These are phyloP conservation scores for Globisporangium recalcitrans DNA, from an alignment of 352 stramenopile species.

Conservation along the genomic window DNA sequence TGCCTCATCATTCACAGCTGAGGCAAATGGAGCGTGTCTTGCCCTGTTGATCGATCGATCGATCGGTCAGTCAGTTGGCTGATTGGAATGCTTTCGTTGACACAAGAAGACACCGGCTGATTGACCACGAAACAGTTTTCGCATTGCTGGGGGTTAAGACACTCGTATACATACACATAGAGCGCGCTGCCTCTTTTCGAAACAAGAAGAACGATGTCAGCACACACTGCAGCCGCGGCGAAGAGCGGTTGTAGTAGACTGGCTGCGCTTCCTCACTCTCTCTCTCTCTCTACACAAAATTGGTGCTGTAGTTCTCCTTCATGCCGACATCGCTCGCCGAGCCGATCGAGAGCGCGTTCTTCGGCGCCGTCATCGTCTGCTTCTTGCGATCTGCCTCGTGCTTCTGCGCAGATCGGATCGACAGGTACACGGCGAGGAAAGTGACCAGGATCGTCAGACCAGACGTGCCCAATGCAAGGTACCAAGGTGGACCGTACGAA, in stretches of 20 bases:
- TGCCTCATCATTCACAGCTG: too few species aligned
- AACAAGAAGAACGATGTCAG: not conserved
- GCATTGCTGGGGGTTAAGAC: constrained; percentile 1
- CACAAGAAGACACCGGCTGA: not conserved
- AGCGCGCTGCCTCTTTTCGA: not conserved
- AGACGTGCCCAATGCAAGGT: not conserved
- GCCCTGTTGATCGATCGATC: too few species aligned
- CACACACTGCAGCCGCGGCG: not conserved
- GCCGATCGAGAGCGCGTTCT: constrained; percentile 16
- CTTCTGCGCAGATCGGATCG: constrained; percentile 5
- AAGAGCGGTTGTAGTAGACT: not conserved
- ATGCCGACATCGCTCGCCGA: constrained; percentile 19
- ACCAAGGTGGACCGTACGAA: constrained; percentile 17
- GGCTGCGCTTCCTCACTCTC: not conserved
- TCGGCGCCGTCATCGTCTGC: constrained; percentile 21
- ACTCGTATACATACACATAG: not conserved
- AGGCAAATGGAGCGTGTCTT: too few species aligned
- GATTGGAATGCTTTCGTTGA: too few species aligned
- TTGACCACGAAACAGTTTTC: not conserved
- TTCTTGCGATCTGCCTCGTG: constrained; percentile 9
- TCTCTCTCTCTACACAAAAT: constrained; percentile 23
- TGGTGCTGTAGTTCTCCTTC: constrained; percentile 36
- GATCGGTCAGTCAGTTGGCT: too few species aligned
- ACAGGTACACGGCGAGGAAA: constrained; percentile 8
- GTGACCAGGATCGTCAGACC: constrained; percentile 11